Evolutionary conservation across 805 yeast species (phyloP).

Genomic region (Starmerella cellae): DNA sequence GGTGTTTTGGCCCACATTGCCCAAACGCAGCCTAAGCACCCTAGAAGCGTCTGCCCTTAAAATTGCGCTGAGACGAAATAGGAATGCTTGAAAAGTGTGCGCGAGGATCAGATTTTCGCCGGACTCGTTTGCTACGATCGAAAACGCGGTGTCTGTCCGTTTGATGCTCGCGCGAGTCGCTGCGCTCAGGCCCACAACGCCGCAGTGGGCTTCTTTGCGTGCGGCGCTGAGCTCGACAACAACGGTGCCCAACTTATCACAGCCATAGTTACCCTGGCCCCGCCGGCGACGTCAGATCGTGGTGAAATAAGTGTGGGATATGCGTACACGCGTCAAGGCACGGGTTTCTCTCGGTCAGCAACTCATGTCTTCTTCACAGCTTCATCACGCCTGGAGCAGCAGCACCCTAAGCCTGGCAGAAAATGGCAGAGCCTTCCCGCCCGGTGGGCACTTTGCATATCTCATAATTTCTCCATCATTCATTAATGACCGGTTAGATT

Average conservation of each 20-base stretch:
- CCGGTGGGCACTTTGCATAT: slow-evolving; percentile 18
- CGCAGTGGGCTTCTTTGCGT: slow-evolving; percentile 8
- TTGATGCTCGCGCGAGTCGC: too few relatives aligned
- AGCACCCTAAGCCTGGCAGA: neutral
- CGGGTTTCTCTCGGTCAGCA: neutral
- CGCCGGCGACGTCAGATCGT: neutral
- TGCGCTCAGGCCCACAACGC: too few relatives aligned
- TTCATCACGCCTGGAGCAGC: neutral
- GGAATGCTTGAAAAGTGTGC: too few relatives aligned
- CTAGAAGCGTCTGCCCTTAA: too few relatives aligned
- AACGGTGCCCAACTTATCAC: neutral
- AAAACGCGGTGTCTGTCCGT: too few relatives aligned
- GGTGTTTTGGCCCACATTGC: too few relatives aligned
- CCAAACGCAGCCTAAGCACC: too few relatives aligned
- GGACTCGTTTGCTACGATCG: too few relatives aligned
- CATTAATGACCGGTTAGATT: neutral
- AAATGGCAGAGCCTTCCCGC: slow-evolving; percentile 2
- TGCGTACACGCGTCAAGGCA: neutral
- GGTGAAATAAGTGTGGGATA: neutral
- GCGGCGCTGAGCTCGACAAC: slow-evolving; percentile 3
- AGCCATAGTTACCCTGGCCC: neutral
- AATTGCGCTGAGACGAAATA: too few relatives aligned
- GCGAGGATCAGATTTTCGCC: too few relatives aligned
- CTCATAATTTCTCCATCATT: slow-evolving; percentile 3
- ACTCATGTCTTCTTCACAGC: neutral